phyloP scores from a whole-genome alignment of 1,284 basidiomycete genomes.

The Wallemia hederae region DNA sequence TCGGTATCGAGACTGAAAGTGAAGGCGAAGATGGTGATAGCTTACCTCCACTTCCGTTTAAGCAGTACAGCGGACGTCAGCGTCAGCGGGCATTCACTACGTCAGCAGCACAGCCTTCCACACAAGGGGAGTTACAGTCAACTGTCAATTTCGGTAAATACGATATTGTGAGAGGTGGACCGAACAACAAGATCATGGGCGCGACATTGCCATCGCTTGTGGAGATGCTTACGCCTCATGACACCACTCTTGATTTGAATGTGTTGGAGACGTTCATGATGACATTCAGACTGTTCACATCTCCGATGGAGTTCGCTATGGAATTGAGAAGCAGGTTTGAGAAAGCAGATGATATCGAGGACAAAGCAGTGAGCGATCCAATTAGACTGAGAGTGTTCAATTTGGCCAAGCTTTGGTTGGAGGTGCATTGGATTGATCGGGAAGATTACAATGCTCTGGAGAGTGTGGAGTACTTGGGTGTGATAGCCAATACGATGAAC shows the following conservation, averaged over 20 bases:
- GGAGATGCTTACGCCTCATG: slow-evolving; percentile 89
- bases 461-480: slow-evolving; percentile 55
- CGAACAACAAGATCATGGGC: slow-evolving; percentile 65
- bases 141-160: background rate
- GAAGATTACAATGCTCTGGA: slow-evolving; percentile 13
- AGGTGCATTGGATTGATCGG: slow-evolving; percentile 46
- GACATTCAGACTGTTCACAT: slow-evolving; percentile 79
- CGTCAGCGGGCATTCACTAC: background rate
- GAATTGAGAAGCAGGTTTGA: slow-evolving; percentile 56
- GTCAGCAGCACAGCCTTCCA: background rate
- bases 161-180: background rate
- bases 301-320: slow-evolving; percentile 42
- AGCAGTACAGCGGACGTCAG: background rate
- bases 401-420: slow-evolving; percentile 75
- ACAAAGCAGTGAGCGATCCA: slow-evolving; percentile 38
- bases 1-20: background rate
- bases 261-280: slow-evolving; percentile 75
- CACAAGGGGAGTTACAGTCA: background rate
- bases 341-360: slow-evolving; percentile 26
- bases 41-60: background rate
- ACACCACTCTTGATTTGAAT: slow-evolving; percentile 51
- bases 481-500: slow-evolving; percentile 27
- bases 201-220: slow-evolving; percentile 66
- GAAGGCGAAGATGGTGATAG: background rate
- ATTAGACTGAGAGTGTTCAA: slow-evolving; percentile 70